Evolutionary conservation across 129 eudicot genomes (phyloP), one percentile per base, ranked within the genome.

Genomic region (Scalesia atractyloides): DNA sequence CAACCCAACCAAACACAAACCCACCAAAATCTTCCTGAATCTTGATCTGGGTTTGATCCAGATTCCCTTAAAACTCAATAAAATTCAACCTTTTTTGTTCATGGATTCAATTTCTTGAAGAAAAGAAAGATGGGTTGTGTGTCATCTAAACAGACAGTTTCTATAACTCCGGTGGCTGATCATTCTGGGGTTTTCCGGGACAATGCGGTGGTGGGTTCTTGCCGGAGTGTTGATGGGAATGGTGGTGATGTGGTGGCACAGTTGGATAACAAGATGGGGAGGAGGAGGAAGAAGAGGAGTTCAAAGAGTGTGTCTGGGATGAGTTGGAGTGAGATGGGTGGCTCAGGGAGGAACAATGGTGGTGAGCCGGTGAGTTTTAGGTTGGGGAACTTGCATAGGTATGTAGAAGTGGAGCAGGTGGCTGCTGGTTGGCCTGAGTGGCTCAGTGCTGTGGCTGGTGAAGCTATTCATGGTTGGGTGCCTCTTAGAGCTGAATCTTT

Each of bases 351-450:
- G 79, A 74, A 80, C 76, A 82, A 84, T 86, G 80, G 84, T 49
- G 76, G 83, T 44, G 89, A 77, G 68, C 83, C 97, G 59, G 81
- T 85, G 80, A 92, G 98, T 63, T 92, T 92, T 72, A 75, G 98
- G 86, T 73, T 92, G 54, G 96, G 97, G 68, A 86, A 82, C 61
- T 82, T 88, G 90, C 80, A 76, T 36, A 87, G 82, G 79, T 85
- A 72, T 72, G 86, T 82, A 48, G 96, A 84, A 70, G 89, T 84
- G 7, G 96, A 88, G 65, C 96, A 86, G 33, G 89, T 83, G 69
- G 97, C 97, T 41, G 97, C 97, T 56, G 97, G 97, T n/a, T 91
- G 97, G 97, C 97, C 97, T 59, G 95, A 94, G 68, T 91, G 97
- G 97, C 89, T 91, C 49, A 87, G 82, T 73, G 95, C 96, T 20